Base-by-base conservation (phyloP, 1,284 basidiomycete species). In the Ceratobasidium sp. region DNA sequence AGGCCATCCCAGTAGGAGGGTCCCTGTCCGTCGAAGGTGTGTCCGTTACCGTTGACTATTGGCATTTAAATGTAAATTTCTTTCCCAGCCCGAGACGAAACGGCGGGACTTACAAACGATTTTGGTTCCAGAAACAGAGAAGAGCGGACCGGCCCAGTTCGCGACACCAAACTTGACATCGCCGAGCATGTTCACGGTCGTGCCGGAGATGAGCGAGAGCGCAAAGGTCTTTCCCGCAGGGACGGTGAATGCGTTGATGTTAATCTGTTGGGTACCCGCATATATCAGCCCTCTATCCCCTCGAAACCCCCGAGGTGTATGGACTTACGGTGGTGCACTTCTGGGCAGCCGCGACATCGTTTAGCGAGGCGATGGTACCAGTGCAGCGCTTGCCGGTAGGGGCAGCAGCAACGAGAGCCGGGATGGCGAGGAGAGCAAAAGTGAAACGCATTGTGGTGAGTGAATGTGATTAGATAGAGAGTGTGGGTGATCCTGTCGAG, bases 181-280 rank as follows among this genome's bases (percentile, higher is more conserved):
- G 9, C 86, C 86, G 85, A 85, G 79, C 78, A 87, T 78, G 73
- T 80, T 86, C 58, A 87, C 86, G 2, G 81, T 85, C 0, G 84
- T 82, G 2, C 83, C 83, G n/a, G 77, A 76, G 62, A 82, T 61
- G 50, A 87, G 78, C 35, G 77, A 66, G 28, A 87, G 80, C 3
- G 77, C 79, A 54, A 87, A 80, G 0, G 79, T 82, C 76, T 82
- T 41, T 6, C 84, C 85, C 50, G 80, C 81, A n/a, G 86, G 83
- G 23, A 73, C 75, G 30, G 73, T 73, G 58, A 75, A 75, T 11
- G 44, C 21, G 18, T 75, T 73, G 64, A 74, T 75, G 67, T 70
- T 74, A 54, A n/a, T n/a, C n/a, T n/a, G n/a, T n/a, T n/a, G n/a
- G n/a, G n/a, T n/a, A n/a, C n/a, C n/a, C n/a, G n/a, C n/a, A n/a